phyloP scores from a whole-genome alignment of 2,329 filamentous ascomycete genomes.

The Neonectria coccinea region DNA sequence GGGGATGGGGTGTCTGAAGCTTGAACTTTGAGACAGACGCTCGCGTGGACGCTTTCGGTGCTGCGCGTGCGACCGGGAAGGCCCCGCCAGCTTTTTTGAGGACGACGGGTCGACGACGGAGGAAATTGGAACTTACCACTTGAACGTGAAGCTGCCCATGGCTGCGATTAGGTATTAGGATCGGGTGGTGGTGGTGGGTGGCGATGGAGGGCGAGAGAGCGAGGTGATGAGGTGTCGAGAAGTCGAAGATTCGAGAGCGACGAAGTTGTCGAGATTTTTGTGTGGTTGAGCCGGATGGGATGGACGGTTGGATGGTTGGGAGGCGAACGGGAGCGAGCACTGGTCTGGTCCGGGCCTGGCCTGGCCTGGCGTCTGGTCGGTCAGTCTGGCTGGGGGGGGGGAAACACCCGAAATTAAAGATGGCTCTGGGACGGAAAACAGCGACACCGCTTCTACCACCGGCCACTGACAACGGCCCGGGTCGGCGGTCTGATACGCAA shows the following conservation, averaged over 20 bases:
- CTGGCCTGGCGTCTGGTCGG: slow-evolving; percentile 38
- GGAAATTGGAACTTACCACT: slow-evolving; percentile 66
- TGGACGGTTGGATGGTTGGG: slow-evolving; percentile 42
- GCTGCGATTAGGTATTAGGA: slow-evolving; percentile 45
- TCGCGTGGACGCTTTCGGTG: slow-evolving; percentile 22
- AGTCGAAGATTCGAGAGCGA: slow-evolving; percentile 18
- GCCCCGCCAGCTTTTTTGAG: slow-evolving; percentile 8
- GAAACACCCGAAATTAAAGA: slow-evolving; percentile 45
- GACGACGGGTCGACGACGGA: slow-evolving; percentile 12
- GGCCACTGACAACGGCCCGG: slow-evolving; percentile 9
- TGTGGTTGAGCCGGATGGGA: slow-evolving; percentile 35
- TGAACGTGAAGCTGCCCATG: slow-evolving; percentile 78
- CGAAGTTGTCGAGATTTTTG: slow-evolving; percentile 32
- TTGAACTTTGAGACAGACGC: slow-evolving; percentile 25
- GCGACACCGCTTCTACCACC: slow-evolving; percentile 29
- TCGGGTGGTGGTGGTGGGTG: slow-evolving; percentile 28
- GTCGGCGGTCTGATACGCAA: slow-evolving; percentile 15
- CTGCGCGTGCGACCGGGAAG: slow-evolving; percentile 14
- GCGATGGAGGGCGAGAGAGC: slow-evolving; percentile 29
- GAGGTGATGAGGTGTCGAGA: slow-evolving; percentile 22
- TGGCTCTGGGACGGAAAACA: slow-evolving; percentile 36
- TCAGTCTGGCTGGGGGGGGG: slow-evolving; percentile 34
- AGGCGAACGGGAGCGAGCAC: slow-evolving; percentile 32
- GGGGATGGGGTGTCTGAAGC: slow-evolving; percentile 9
- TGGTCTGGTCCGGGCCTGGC: slow-evolving; percentile 37